Evolutionary conservation across 2,329 filamentous ascomycete species (phyloP), one percentile per base, ranked within the genome.

Genomic region (Colletotrichum chrysophilum): DNA sequence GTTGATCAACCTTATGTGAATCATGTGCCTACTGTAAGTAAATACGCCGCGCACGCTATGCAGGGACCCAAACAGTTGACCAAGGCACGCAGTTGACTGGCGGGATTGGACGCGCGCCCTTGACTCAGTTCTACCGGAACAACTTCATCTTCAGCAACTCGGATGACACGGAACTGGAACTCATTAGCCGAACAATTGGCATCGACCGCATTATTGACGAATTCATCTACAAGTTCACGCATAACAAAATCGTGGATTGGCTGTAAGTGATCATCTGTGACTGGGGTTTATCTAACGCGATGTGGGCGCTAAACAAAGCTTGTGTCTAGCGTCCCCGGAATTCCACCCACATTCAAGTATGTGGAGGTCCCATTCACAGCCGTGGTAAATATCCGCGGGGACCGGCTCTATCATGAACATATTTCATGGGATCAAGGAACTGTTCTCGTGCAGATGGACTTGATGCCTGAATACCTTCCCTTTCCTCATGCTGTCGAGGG

Each of bases 201-300:
- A 88, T 93, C 1, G 94, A 96, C 79, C 89, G 94, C 0, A 88
- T 96, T 0, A 89, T 95, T 2, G 93, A 95, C 77, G 93, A 94
- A 80, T 94, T 94, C 77, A 87, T 94, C n/a, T 91, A 91, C 80
- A 89, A 86, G 24, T 89, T 93, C 68, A 94, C 92, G 0, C 93
- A 95, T 78, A 87, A 90, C 71, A 87, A 12, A 21, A 21, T 52
- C 43, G 43, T 84, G 18, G 85, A 88, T n/a, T 64, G 30, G 43
- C 43, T 52, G 43, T 52, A 21, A 52, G 43, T 52, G 43, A 13
- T 24, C 43, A 13, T 52, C n/a, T 52, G 5, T 24, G n/a, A 52
- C 43, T 21, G 12, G 43, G 43, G 43, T 85, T 94, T 3, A 92
- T 94, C 80, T 95, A 93, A 93, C 85, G 95, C 92, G 94, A 83